Evolutionary conservation across 2,329 filamentous ascomycete genomes (phyloP).

Genomic region (Onygena corvina): DNA sequence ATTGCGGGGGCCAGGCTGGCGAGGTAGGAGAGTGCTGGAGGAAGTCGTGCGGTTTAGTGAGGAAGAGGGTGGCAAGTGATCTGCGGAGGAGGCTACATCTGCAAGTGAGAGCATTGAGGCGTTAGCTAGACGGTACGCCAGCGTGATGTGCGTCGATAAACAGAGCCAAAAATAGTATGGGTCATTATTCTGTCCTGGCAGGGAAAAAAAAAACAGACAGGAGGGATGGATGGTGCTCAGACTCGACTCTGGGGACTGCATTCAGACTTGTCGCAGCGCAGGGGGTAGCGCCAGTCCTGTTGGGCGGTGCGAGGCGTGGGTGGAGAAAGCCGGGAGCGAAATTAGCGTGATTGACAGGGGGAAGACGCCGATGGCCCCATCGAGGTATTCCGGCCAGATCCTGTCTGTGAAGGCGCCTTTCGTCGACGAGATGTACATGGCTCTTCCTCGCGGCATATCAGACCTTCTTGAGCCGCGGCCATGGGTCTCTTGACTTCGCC

Average conservation of each 20-base stretch:
- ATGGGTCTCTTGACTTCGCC: neutral
- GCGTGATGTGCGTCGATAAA: neutral
- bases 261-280: neutral
- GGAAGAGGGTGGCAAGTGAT: conserved; percentile 29
- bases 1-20: conserved; percentile 40
- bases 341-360: conserved; percentile 9
- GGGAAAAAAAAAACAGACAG: neutral
- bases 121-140: neutral
- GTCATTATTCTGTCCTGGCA: neutral
- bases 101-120: conserved; percentile 3
- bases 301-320: conserved; percentile 9
- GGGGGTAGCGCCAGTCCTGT: neutral
- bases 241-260: neutral
- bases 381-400: neutral
- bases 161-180: neutral
- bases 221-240: neutral
- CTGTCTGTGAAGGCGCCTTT: neutral
- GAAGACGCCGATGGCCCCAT: neutral
- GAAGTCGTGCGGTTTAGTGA: conserved; percentile 46
- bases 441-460: neutral
- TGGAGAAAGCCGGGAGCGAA: conserved; percentile 10
- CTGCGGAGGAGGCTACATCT: conserved; percentile 12
- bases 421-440: neutral
- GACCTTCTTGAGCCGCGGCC: neutral
- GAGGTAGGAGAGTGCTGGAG: conserved; percentile 49